phyloP scores from a whole-genome alignment of 2,329 filamentous ascomycete genomes.

The Aureobasidium lini region DNA sequence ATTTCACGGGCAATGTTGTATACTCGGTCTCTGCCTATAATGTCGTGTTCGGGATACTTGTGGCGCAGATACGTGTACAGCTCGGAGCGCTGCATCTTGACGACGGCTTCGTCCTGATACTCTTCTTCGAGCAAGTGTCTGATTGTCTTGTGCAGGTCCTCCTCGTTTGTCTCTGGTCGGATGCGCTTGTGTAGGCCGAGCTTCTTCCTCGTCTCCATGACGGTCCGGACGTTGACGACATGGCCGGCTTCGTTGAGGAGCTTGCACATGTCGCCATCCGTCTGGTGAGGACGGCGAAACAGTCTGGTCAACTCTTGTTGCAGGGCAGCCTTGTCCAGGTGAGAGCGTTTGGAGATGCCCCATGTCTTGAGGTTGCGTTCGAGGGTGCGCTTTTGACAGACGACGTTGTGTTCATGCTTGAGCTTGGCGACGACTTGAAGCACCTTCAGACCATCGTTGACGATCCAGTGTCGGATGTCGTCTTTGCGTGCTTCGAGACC shows the following conservation, averaged over 20 bases:
- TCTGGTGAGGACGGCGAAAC: not conserved
- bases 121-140: not conserved
- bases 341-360: not conserved
- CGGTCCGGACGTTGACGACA: not conserved
- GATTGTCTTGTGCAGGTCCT: not conserved
- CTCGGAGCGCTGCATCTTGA: not conserved
- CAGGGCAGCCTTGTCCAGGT: not conserved
- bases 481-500: not conserved
- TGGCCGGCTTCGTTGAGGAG: not conserved
- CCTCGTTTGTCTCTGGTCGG: not conserved
- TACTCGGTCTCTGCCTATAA: constrained; percentile 2
- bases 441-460: not conserved
- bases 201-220: not conserved
- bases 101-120: not conserved
- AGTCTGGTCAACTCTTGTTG: not conserved
- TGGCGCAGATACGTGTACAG: not conserved
- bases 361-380: constrained; percentile 1
- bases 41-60: constrained; percentile 4
- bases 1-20: constrained; percentile 6
- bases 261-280: not conserved
- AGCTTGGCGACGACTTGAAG: not conserved
- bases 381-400: not conserved
- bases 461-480: not conserved
- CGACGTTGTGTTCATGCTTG: not conserved
- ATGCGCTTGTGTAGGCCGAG: constrained; percentile 6